Conservation (phyloP, 1,139 yeast genomes). For the Diutina mesorugosa region DNA sequence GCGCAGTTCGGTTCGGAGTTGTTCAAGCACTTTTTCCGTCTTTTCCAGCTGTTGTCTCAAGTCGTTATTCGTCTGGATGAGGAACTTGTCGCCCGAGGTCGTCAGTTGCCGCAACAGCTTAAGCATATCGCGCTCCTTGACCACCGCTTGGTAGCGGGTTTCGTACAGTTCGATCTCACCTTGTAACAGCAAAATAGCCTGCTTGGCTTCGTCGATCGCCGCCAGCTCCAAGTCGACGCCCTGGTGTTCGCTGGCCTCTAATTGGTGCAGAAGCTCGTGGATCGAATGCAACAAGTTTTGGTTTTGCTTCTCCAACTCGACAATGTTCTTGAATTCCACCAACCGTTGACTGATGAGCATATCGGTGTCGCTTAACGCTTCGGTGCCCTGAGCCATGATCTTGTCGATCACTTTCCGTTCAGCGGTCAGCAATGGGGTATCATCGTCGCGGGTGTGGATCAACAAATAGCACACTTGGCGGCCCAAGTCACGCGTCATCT, state of each 20-base stretch:
- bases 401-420: slow-evolving; percentile 44
- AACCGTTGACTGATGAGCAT: slow-evolving; percentile 58
- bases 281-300: slow-evolving; percentile 55
- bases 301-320: slow-evolving; percentile 64
- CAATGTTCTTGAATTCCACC: slow-evolving; percentile 52
- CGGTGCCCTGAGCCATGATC: slow-evolving; percentile 17
- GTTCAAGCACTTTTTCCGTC: slow-evolving; percentile 16
- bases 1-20: slow-evolving; percentile 17
- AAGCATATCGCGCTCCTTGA: slow-evolving; percentile 57
- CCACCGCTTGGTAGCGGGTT: slow-evolving; percentile 37
- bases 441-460: slow-evolving; percentile 44
- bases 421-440: slow-evolving; percentile 42
- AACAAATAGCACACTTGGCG: slow-evolving; percentile 67
- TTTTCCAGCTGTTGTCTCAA: slow-evolving; percentile 16
- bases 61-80: slow-evolving; percentile 17
- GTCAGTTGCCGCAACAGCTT: slow-evolving; percentile 20
- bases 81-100: slow-evolving; percentile 3
- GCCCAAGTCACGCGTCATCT: slow-evolving; percentile 60
- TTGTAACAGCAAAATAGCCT: slow-evolving; percentile 58
- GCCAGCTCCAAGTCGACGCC: slow-evolving; percentile 34
- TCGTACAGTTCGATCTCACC: slow-evolving; percentile 43
- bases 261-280: slow-evolving; percentile 53
- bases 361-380: slow-evolving; percentile 52
- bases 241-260: slow-evolving; percentile 40
- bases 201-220: slow-evolving; percentile 62